phyloP scores from a whole-genome alignment of 176 grass and related monocot genomes.

The Paspalum notatum region DNA sequence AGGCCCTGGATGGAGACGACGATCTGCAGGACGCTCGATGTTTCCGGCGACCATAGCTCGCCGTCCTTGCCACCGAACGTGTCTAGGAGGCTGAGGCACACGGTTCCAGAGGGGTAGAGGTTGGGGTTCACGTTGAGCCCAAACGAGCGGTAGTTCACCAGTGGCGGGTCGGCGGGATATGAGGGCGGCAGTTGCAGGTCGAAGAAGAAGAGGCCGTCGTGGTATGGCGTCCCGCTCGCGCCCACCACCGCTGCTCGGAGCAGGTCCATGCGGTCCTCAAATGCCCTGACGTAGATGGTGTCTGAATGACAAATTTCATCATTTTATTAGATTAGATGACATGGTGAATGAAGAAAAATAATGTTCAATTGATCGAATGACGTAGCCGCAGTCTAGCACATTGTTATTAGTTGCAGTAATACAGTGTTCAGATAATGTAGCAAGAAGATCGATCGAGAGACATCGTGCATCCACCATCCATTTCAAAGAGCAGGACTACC shows the following conservation, averaged over 20 bases:
- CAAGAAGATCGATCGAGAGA: too few relatives aligned
- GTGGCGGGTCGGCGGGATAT: neutral
- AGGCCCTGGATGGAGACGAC: constrained; percentile 13
- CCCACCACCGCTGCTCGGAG: constrained; percentile 17
- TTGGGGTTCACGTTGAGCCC: constrained; percentile 41
- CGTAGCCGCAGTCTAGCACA: too few relatives aligned
- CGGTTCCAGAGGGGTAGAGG: constrained; percentile 34
- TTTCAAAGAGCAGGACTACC: too few relatives aligned
- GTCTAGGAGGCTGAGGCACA: constrained; percentile 39
- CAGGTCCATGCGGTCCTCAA: constrained; percentile 40
- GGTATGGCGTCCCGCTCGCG: constrained; percentile 20
- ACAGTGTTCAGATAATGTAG: too few relatives aligned
- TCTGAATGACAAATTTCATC: neutral
- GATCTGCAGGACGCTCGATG: constrained; percentile 5
- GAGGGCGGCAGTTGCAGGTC: constrained; percentile 9
- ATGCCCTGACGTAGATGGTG: neutral
- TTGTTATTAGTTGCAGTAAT: too few relatives aligned
- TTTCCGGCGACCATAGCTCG: constrained; percentile 25
- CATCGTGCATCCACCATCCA: too few relatives aligned
- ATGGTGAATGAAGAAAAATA: too few relatives aligned
- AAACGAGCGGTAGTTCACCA: constrained; percentile 32
- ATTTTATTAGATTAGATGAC: too few relatives aligned
- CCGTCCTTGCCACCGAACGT: constrained; percentile 9
- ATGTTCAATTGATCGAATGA: too few relatives aligned
- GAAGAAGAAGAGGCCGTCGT: constrained; percentile 30